Conservation (phyloP, 2,329 filamentous ascomycete genomes). For the Chaetomium olivaceum region DNA sequence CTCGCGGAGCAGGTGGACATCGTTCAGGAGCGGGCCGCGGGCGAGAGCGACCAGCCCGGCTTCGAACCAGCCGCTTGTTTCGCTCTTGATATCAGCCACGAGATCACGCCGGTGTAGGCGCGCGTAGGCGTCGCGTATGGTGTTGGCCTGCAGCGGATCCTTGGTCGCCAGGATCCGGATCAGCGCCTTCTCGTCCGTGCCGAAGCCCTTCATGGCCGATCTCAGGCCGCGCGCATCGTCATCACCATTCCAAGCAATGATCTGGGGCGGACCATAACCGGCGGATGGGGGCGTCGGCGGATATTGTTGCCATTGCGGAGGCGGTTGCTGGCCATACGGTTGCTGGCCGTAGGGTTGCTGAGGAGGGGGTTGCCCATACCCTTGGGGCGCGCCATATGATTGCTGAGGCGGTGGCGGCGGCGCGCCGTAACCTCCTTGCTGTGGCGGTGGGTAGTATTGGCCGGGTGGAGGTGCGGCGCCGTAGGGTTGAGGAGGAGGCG, state of each 20-base stretch:
- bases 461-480: constrained; percentile 29
- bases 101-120: constrained; percentile 66
- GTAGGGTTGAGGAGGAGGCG: constrained; percentile 16
- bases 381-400: constrained; percentile 19
- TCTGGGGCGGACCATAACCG: constrained; percentile 73
- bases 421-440: constrained; percentile 25
- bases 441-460: constrained; percentile 40
- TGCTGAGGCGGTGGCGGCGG: constrained; percentile 22
- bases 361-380: constrained; percentile 23
- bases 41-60: constrained; percentile 73
- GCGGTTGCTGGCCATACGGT: constrained; percentile 34
- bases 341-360: constrained; percentile 32
- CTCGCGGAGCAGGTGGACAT: constrained; percentile 68
- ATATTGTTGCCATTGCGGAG: constrained; percentile 34
- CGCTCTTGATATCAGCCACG: constrained; percentile 72
- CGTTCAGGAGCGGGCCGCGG: constrained; percentile 75
- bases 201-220: constrained; percentile 86
- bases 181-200: constrained; percentile 79
- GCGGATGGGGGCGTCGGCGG: constrained; percentile 65
- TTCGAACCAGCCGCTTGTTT: constrained; percentile 74
- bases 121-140: constrained; percentile 67
- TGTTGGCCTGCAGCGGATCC: constrained; percentile 74
- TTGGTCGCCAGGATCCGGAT: constrained; percentile 70
- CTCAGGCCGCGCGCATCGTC: constrained; percentile 71
- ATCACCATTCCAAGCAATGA: constrained; percentile 67